These are phyloP conservation scores for Alectoria sarmentosa DNA, from an alignment of 495 filamentous ascomycete genomes.

Conservation along the genomic window DNA sequence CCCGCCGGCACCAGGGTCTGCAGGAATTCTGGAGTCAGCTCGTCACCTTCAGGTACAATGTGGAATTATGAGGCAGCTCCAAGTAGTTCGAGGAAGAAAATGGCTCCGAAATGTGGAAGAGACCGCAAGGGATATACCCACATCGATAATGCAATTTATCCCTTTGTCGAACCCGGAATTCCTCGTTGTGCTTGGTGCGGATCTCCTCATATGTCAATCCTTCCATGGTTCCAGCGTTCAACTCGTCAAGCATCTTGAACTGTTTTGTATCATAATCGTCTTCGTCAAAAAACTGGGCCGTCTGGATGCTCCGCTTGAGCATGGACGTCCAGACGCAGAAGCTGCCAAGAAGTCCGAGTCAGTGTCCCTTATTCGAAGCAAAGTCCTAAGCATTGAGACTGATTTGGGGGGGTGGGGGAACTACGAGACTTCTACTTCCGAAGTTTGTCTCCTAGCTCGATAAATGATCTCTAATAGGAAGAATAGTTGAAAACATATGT, in stretches of 20 bases:
- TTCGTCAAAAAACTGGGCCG: slow-evolving; percentile 82
- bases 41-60: neutral
- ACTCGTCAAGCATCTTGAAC: slow-evolving; percentile 97
- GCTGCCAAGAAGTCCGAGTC: too few relatives aligned
- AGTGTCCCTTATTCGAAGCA: too few relatives aligned
- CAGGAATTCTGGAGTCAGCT: neutral
- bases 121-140: neutral
- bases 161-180: slow-evolving; percentile 63
- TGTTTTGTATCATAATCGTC: slow-evolving; percentile 97
- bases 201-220: slow-evolving; percentile 94
- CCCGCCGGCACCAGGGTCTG: slow-evolving; percentile 80
- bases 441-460: too few relatives aligned
- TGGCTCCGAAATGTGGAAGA: slow-evolving; percentile 29
- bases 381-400: too few relatives aligned
- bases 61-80: neutral
- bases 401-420: too few relatives aligned
- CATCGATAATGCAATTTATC: slow-evolving; percentile 64
- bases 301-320: slow-evolving; percentile 79
- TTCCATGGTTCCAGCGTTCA: slow-evolving; percentile 87
- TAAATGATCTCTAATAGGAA: too few relatives aligned
- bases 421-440: too few relatives aligned
- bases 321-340: slow-evolving; percentile 99
- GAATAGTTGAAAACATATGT: too few relatives aligned
- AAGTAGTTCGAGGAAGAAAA: slow-evolving; percentile 52
- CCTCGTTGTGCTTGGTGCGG: slow-evolving; percentile 59